Conservation (phyloP, 768 basidiomycete genomes). For the Cystobasidium ongulense region DNA sequence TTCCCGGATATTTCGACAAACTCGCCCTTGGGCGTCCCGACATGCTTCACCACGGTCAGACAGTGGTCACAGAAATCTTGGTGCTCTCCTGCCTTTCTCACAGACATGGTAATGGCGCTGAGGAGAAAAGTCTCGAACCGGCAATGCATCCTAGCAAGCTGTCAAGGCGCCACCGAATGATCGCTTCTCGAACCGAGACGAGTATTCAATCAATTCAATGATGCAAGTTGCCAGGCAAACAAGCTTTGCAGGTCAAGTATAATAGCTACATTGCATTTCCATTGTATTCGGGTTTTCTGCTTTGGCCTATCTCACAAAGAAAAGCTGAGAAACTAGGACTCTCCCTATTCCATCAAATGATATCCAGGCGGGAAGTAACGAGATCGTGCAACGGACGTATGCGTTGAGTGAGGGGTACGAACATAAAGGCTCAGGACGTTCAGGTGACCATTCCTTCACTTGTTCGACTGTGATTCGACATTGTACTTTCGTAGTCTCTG, state of each 20-base stretch:
- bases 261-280: neutral
- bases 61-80: neutral
- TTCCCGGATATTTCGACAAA: neutral
- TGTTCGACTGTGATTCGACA: neutral
- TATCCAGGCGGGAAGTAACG: neutral
- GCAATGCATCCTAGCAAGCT: too few relatives aligned
- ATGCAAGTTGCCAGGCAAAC: too few relatives aligned
- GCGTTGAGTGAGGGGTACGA: neutral
- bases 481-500: conserved; percentile 12
- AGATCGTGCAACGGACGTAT: neutral
- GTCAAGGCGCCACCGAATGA: too few relatives aligned
- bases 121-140: too few relatives aligned
- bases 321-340: neutral
- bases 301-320: neutral
- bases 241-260: too few relatives aligned
- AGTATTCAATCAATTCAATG: too few relatives aligned
- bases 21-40: neutral
- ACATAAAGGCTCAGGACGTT: too few relatives aligned
- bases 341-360: neutral
- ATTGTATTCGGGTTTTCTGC: neutral
- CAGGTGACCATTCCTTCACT: neutral
- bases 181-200: too few relatives aligned
- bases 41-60: neutral
- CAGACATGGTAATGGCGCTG: too few relatives aligned
- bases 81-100: neutral